Percentiles rank a stretch among this genome's conserved stretches.
Conservation (phyloP, 495 filamentous ascomycete genomes). For the Zalerion maritima region DNA sequence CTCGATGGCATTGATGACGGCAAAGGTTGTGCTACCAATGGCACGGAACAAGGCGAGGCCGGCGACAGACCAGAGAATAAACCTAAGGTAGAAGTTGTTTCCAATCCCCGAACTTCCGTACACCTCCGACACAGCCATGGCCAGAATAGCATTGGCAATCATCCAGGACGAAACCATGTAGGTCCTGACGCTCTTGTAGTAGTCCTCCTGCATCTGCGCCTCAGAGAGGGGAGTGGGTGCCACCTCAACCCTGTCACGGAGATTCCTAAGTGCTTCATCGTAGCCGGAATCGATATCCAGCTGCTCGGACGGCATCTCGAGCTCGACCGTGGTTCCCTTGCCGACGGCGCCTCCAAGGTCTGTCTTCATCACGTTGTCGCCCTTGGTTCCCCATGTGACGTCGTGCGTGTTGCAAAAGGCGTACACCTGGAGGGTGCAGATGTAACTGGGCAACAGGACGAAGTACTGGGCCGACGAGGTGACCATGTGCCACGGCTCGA, state of each 20-base stretch:
- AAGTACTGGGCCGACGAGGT: slow-evolving; percentile 91
- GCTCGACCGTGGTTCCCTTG: slow-evolving; percentile 56
- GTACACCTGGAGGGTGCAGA: slow-evolving; percentile 96
- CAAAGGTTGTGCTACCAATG: slow-evolving; percentile 66
- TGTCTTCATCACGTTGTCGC: slow-evolving; percentile 84
- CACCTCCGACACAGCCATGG: slow-evolving; percentile 85
- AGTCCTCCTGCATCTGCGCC: slow-evolving; percentile 85
- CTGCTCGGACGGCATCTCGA: slow-evolving; percentile 97
- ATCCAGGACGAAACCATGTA: slow-evolving; percentile 99
- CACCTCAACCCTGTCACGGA: slow-evolving; percentile 84
- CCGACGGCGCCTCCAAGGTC: slow-evolving; percentile 76
- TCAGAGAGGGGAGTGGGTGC: slow-evolving; percentile 45
- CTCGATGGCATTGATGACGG: slow-evolving; percentile 67
- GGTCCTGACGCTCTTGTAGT: slow-evolving; percentile 92
- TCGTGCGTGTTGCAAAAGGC: slow-evolving; percentile 99
- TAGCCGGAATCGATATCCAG: slow-evolving; percentile 97
- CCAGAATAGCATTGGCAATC: slow-evolving; percentile 77
- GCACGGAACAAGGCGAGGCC: slow-evolving; percentile 71
- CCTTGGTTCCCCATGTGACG: slow-evolving; percentile 98
- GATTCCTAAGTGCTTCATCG: slow-evolving; percentile 91
- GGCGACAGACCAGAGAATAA: slow-evolving; percentile 89
- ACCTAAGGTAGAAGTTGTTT: slow-evolving; percentile 78
- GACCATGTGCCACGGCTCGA: slow-evolving; percentile 99
- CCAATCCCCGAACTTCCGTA: slow-evolving; percentile 56
- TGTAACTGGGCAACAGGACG: slow-evolving; percentile 76